A percentile compares a stretch with the other conserved stretches of the same genome.
Evolutionary conservation across 495 filamentous ascomycete species (phyloP).

Genomic region (Neurospora hispaniola): DNA sequence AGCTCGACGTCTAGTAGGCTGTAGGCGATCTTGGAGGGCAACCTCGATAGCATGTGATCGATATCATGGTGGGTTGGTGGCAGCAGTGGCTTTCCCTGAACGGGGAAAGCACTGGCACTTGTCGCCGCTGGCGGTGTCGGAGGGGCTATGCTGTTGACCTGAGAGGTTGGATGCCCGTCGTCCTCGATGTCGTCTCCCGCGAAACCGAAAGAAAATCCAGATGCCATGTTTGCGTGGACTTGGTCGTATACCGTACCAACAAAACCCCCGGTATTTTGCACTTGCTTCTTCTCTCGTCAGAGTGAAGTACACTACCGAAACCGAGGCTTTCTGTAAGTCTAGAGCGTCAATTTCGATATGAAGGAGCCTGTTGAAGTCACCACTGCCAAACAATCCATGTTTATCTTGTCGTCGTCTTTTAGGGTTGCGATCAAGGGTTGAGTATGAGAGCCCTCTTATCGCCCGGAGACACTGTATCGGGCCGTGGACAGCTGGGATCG

Average conservation of each 20-base stretch:
- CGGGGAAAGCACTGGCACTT: constrained; percentile 33
- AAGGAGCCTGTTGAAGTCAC: neutral
- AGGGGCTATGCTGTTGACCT: neutral
- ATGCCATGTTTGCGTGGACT: constrained; percentile 2
- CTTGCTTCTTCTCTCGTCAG: neutral
- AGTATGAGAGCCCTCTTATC: neutral
- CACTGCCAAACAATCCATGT: neutral
- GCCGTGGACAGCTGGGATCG: neutral
- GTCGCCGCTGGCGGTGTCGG: constrained; percentile 17
- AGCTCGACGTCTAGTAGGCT: constrained; percentile 46
- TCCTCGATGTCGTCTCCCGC: constrained; percentile 75
- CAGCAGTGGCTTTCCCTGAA: constrained; percentile 37
- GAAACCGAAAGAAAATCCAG: constrained; percentile 69
- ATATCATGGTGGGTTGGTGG: constrained; percentile 34
- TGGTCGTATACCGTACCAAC: neutral
- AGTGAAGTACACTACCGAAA: neutral
- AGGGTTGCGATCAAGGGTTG: neutral
- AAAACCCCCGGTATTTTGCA: neutral
- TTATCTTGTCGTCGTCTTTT: neutral
- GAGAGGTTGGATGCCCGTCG: constrained; percentile 29
- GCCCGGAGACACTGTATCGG: neutral
- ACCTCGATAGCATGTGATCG: constrained; percentile 47
- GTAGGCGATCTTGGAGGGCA: constrained; percentile 75
- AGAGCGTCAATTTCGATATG: neutral
- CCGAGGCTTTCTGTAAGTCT: neutral